phyloP scores from a whole-genome alignment of 1,284 basidiomycete genomes.

The Psilocybe mexicana region DNA sequence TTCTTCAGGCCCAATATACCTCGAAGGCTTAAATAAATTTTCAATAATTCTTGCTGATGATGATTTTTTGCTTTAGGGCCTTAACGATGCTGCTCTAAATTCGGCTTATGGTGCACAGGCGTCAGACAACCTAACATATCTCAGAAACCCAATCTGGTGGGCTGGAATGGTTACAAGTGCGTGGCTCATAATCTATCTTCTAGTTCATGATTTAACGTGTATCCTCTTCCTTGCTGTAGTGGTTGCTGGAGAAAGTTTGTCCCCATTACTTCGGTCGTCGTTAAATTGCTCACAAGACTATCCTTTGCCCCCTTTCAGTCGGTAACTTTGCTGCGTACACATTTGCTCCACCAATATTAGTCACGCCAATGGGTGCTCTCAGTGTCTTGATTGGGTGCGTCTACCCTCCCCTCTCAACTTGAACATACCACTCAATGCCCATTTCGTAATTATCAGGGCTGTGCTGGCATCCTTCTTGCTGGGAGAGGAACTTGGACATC shows the following conservation, averaged over 20 bases:
- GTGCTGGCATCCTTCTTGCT: slow-evolving; percentile 92
- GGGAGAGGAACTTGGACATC: slow-evolving; percentile 91
- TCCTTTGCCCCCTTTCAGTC: slow-evolving; percentile 49
- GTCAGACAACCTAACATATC: slow-evolving; percentile 83
- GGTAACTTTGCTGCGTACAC: slow-evolving; percentile 99
- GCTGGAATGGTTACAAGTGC: slow-evolving; percentile 90
- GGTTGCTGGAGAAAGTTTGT: slow-evolving; percentile 83
- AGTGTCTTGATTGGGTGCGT: slow-evolving; percentile 96
- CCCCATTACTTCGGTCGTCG: not conserved
- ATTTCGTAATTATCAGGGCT: slow-evolving; percentile 55
- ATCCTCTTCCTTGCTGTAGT: slow-evolving; percentile 49
- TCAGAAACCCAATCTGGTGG: slow-evolving; percentile 98
- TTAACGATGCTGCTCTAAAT: slow-evolving; percentile 75
- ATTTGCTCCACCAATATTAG: slow-evolving; percentile 96
- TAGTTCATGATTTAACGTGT: slow-evolving; percentile 11
- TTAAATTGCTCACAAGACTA: slow-evolving; percentile 10
- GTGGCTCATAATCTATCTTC: slow-evolving; percentile 36
- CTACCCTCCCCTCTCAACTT: not conserved
- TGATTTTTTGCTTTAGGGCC: slow-evolving; percentile 53
- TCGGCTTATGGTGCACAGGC: slow-evolving; percentile 52
- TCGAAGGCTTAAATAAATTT: not conserved
- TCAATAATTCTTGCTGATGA: not conserved
- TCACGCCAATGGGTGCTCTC: slow-evolving; percentile 93
- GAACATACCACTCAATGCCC: not conserved
- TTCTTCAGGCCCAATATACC: not conserved